A percentile compares a stretch with the other conserved stretches of the same genome.
Conservation (phyloP, 805 yeast genomes). For the Scheffersomyces spartinae region DNA sequence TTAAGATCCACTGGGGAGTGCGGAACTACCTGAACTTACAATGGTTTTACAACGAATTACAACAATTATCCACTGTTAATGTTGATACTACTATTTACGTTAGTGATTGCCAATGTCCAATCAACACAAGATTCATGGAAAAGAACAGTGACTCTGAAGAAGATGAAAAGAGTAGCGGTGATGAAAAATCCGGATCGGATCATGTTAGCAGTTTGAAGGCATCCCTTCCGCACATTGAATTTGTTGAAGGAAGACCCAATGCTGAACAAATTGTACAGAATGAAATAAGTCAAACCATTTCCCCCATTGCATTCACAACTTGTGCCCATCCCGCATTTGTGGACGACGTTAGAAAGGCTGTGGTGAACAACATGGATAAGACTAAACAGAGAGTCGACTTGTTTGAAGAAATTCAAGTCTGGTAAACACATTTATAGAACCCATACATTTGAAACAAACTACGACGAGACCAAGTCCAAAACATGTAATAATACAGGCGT, state of each 20-base stretch:
- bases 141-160: conserved; percentile 3
- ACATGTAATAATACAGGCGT: no score
- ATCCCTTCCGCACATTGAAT: conserved; percentile 25
- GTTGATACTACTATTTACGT: conserved; percentile 31
- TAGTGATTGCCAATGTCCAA: conserved; percentile 7
- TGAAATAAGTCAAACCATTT: conserved; percentile 25
- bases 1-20: conserved; percentile 27
- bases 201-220: conserved; percentile 7
- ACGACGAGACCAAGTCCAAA: no score
- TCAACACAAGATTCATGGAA: conserved; percentile 1
- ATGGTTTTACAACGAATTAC: conserved; percentile 28
- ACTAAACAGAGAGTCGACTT: conserved; percentile 21
- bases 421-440: no score
- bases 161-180: conserved; percentile 2
- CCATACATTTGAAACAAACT: no score
- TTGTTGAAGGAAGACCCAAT: conserved; percentile 35
- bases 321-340: conserved; percentile 39
- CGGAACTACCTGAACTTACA: conserved; percentile 27
- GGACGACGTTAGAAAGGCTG: conserved; percentile 18
- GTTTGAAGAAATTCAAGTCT: conserved; percentile 22
- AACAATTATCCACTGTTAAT: conserved; percentile 17
- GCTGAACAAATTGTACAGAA: conserved; percentile 17
- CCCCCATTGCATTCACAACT: conserved; percentile 34
- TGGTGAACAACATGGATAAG: conserved; percentile 15
- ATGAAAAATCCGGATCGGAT: background rate